Base-by-base conservation (phyloP, 2,329 filamentous ascomycete species). In the Sporothrix brasiliensis region DNA sequence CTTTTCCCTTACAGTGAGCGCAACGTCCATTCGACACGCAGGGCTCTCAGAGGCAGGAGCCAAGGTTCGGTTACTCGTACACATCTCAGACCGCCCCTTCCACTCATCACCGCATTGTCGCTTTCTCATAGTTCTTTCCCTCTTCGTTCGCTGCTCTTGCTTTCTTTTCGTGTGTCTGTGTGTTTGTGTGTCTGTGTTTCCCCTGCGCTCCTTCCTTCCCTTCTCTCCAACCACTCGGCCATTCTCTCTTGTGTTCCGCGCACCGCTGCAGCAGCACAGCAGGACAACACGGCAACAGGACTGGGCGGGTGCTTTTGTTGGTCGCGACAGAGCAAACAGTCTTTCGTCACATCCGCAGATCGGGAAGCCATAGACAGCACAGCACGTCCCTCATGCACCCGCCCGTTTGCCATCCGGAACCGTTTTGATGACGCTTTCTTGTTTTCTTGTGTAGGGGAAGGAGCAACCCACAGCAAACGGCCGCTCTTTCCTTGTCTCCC, bases 361-460 rank as follows among this genome's bases (percentile, higher is more conserved):
- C 69, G 69, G 61, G 44, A 34, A 27, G 61, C 61, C 53, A 66
- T 50, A 68, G 44, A 67, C 39, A 67, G n/a, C 47, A 52, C 34
- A 63, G 58, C 58, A 63, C 58, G 60, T 53, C 65, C 53, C 61
- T 69, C 70, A 69, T 71, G 70, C 70, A 60, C 44, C 54, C 34
- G 63, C 30, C 70, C 70, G 61, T 56, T 65, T 10, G 44, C 61
- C 41, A 49, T 49, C 61, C 61, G 47, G 24, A 50, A 30, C 61
- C 10, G 44, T 50, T 50, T 65, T 27, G 61, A 50, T 24, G 61
- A 49, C 39, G 34, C 34, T 9, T 5, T 34, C 34, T 34, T 34
- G 14, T 63, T 63, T 10, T 47, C 41, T 63, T 63, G 58, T 63
- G 58, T 63, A 44, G 41, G n/a, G 58, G 58, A 39, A 61, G 19